Evolutionary conservation across 169 alveolate genomes (phyloP), one percentile per base, ranked within the genome.

Genomic region (Plasmodium gallinaceum): DNA sequence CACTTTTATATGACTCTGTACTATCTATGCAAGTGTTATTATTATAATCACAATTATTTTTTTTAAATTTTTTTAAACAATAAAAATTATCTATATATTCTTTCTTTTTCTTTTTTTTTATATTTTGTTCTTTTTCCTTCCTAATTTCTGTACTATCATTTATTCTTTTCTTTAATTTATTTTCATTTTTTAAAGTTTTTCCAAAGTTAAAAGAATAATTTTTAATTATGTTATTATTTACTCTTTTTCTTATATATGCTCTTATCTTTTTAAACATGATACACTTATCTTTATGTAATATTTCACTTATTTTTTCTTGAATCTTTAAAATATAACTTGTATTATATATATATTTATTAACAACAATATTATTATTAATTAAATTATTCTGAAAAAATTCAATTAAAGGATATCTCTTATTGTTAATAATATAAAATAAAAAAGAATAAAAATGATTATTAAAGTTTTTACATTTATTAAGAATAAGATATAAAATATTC

Each of bases 381-480:
- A 69, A 68, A 7, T 24, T 52, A 32, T 80, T 61, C 39, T 68
- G 39, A 68, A 80, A 68, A 42, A 65, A 80, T 5, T 18, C 14
- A 16, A 12, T 54, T 37, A 80, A 48, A n/a, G 66, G 22, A 68
- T 45, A 61, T 61, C 48, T 45, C 18, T 20, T 68, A 61, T 32
- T 37, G 10, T 66, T 16, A 7, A 62, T 80, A 71, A n/a, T 68
- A 71, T 52, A 80, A 22, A 80, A 80, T 46, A 80, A 2, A 26
- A 68, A 69, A 12, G 90, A 43, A 71, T 80, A 80, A 43, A 80
- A 52, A 52, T 42, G n/a, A 32, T 80, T 80, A n/a, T 7, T 26
- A 68, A 66, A 68, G 22, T 80, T 80, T 7, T 9, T 71, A 32
- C 62, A 80, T 48, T 80, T 58, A 71, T 80, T 69, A 14, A 71